phyloP scores from a whole-genome alignment of 306 rosid species.

The Nissolia schottii region DNA sequence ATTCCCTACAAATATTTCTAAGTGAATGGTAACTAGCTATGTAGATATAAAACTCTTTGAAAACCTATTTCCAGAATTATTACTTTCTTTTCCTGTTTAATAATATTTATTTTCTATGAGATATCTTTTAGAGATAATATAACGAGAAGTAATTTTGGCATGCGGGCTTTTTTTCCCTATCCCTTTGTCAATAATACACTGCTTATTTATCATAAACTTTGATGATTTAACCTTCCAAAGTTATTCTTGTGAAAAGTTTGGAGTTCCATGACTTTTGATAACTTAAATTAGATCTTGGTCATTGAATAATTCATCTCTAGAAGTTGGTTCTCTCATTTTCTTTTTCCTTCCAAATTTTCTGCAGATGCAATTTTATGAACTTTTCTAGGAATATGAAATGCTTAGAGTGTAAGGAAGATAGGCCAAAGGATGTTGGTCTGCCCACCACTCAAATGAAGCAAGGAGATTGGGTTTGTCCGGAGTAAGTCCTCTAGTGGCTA shows the following conservation, averaged over 20 bases:
- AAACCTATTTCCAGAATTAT: not conserved
- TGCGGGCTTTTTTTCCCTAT: not conserved
- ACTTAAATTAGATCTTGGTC: constrained; percentile 10
- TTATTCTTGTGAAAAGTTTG: not conserved
- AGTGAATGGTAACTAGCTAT: constrained; percentile 2
- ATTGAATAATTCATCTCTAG: constrained; percentile 1
- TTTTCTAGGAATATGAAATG: constrained; percentile 60
- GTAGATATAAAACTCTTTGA: not conserved
- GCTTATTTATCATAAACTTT: not conserved
- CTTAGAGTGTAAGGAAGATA: constrained; percentile 56
- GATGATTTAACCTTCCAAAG: constrained; percentile 2
- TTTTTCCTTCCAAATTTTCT: not conserved
- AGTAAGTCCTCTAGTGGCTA: constrained; percentile 48
- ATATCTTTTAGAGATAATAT: not conserved
- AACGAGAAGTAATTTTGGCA: not conserved
- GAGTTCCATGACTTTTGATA: not conserved
- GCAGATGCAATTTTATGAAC: constrained; percentile 86
- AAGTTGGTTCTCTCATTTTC: constrained; percentile 5
- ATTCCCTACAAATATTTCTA: not conserved
- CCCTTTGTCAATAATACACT: not conserved
- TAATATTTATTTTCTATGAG: not conserved
- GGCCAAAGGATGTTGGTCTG: constrained; percentile 39
- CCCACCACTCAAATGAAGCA: constrained; percentile 44
- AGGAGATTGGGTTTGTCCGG: constrained; percentile 86
- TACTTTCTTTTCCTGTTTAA: not conserved